Evolutionary conservation across 176 grass and related monocot genomes (phyloP).

Genomic region (Eragrostis nindensis): DNA sequence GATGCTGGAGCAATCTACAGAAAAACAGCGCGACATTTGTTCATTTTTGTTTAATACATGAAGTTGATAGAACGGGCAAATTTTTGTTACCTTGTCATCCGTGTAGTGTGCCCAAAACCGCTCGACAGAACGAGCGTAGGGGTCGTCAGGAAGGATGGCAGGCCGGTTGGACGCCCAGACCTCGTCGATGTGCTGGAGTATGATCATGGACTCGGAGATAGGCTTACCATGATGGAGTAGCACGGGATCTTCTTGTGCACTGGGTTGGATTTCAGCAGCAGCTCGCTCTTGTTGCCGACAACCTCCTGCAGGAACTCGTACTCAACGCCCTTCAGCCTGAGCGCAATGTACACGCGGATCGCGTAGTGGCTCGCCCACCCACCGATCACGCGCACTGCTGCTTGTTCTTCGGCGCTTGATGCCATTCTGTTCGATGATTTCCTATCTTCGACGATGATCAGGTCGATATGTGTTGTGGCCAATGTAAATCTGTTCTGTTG

Average conservation of each 20-base stretch:
- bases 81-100: conserved; percentile 14
- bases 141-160: conserved; percentile 47
- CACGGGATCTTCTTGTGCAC: conserved; percentile 68
- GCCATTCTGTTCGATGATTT: background rate
- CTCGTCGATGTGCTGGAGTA: conserved; percentile 71
- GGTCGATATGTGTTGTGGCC: too few species aligned
- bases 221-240: conserved; percentile 57
- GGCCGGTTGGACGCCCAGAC: conserved; percentile 27
- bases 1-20: conserved; percentile 5
- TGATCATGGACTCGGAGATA: conserved; percentile 51
- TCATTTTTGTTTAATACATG: background rate
- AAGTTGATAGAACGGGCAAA: background rate
- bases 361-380: conserved; percentile 20
- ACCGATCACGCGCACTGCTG: conserved; percentile 24
- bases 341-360: conserved; percentile 39
- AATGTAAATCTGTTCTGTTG: too few species aligned
- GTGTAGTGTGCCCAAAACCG: conserved; percentile 30
- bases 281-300: conserved; percentile 50
- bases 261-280: conserved; percentile 59
- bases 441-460: too few species aligned
- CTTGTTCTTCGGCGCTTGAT: background rate
- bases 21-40: too few species aligned
- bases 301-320: conserved; percentile 49
- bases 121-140: conserved; percentile 16
- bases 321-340: conserved; percentile 52